These are phyloP conservation scores for Cronartium quercuum DNA, from an alignment of 1,284 basidiomycete species.

Conservation along the genomic window DNA sequence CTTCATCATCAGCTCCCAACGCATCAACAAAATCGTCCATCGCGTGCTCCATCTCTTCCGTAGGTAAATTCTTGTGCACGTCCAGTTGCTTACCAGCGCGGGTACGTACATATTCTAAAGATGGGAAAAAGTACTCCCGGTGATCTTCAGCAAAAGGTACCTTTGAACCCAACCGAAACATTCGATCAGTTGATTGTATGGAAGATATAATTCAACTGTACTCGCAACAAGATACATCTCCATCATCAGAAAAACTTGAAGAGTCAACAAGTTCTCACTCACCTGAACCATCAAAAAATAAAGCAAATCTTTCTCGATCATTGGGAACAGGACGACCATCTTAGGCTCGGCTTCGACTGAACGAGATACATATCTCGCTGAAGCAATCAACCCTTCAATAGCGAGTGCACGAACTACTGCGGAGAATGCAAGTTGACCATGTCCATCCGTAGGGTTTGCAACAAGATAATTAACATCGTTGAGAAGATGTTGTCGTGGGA, in stretches of 20 bases:
- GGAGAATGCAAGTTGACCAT: constrained; percentile 11
- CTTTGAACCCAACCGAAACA: background rate
- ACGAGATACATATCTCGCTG: constrained; percentile 17
- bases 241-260: too few relatives aligned
- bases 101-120: background rate
- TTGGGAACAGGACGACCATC: constrained; percentile 22
- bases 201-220: too few relatives aligned
- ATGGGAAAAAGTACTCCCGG: constrained; percentile 1
- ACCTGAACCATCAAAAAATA: constrained; percentile 36
- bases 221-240: too few relatives aligned
- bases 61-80: background rate
- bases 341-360: constrained; percentile 18
- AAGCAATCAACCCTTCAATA: background rate
- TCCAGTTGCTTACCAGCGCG: background rate
- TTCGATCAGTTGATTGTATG: too few relatives aligned
- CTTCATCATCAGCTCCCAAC: constrained; percentile 14
- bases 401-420: constrained; percentile 7
- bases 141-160: constrained; percentile 24
- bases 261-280: too few relatives aligned
- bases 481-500: constrained; percentile 27
- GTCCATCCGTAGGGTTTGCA: background rate
- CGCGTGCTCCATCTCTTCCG: constrained; percentile 27
- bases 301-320: background rate
- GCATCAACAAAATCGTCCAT: constrained; percentile 33
- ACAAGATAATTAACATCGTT: constrained; percentile 33